These are phyloP conservation scores for Verruconis gallopava DNA, from an alignment of 2,329 filamentous ascomycete species.

Conservation along the genomic window DNA sequence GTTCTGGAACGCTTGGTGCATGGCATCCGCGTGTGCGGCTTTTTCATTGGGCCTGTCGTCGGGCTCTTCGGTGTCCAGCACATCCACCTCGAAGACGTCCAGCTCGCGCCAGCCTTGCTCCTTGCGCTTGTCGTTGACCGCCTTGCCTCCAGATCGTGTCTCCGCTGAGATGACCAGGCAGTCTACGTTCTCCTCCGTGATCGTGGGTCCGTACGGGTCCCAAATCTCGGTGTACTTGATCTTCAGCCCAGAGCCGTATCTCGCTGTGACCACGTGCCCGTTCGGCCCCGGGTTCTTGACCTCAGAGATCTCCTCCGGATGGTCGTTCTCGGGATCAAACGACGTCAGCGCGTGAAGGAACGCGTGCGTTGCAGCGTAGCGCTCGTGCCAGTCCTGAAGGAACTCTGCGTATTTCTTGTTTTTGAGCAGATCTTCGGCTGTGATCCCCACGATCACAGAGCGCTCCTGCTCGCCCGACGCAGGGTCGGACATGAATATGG, in stretches of 20 bases:
- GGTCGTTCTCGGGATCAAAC: constrained; percentile 4
- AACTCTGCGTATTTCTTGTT: constrained; percentile 81
- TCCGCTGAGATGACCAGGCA: constrained; percentile 80
- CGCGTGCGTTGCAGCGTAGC: constrained; percentile 54
- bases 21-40: constrained; percentile 13
- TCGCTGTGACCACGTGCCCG: constrained; percentile 40
- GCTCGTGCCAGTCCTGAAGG: constrained; percentile 66
- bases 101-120: constrained; percentile 65
- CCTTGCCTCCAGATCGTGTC: constrained; percentile 68
- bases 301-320: constrained; percentile 28
- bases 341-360: constrained; percentile 52
- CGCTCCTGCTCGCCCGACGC: constrained; percentile 26
- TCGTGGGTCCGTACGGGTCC: constrained; percentile 82
- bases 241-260: constrained; percentile 34
- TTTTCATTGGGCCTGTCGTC: constrained; percentile 23
- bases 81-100: constrained; percentile 78
- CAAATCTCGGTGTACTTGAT: constrained; percentile 76
- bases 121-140: constrained; percentile 70
- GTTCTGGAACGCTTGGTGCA: constrained; percentile 50
- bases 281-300: constrained; percentile 27
- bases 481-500: constrained; percentile 52
- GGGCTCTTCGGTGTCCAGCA: constrained; percentile 56
- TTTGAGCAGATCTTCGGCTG: constrained; percentile 69
- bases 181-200: constrained; percentile 64
- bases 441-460: constrained; percentile 70